Percentiles rank a stretch among this genome's conserved stretches.
Conservation (phyloP, 352 stramenopile genomes). For the Achlya hypogyna region DNA sequence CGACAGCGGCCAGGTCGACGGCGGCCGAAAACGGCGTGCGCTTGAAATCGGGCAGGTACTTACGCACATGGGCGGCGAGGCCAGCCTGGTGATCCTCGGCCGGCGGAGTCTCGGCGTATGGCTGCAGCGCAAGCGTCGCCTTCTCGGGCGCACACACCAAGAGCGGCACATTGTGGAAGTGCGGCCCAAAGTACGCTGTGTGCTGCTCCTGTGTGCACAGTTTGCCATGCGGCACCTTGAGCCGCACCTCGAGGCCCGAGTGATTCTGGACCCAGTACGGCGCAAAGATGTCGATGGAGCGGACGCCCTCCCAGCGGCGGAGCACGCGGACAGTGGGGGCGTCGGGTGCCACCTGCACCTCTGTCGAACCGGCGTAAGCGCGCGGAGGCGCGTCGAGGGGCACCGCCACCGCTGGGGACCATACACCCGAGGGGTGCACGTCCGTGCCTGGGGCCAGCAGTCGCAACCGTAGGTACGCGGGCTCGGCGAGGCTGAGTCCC, state of each 20-base stretch:
- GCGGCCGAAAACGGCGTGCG: slow-evolving; percentile 60
- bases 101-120: slow-evolving; percentile 56
- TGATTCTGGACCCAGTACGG: slow-evolving; percentile 85
- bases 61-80: slow-evolving; percentile 30
- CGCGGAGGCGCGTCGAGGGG: slow-evolving; percentile 39
- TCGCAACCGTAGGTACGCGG: slow-evolving; percentile 68
- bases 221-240: slow-evolving; percentile 51
- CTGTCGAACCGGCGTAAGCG: slow-evolving; percentile 28
- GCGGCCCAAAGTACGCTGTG: slow-evolving; percentile 48
- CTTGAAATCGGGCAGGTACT: slow-evolving; percentile 65
- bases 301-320: slow-evolving; percentile 56
- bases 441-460: slow-evolving; percentile 28
- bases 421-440: slow-evolving; percentile 16
- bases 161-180: slow-evolving; percentile 50
- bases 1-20: slow-evolving; percentile 62
- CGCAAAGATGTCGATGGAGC: slow-evolving; percentile 53
- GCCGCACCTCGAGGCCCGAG: slow-evolving; percentile 58
- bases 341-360: slow-evolving; percentile 57
- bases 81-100: slow-evolving; percentile 32
- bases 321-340: slow-evolving; percentile 57
- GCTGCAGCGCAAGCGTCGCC: slow-evolving; percentile 51
- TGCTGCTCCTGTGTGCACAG: slow-evolving; percentile 51
- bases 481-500: slow-evolving; percentile 51
- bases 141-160: slow-evolving; percentile 54
- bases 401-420: slow-evolving; percentile 57